These are phyloP conservation scores for Fusarium camptoceras DNA, from an alignment of 2,329 filamentous ascomycete genomes.

Conservation along the genomic window DNA sequence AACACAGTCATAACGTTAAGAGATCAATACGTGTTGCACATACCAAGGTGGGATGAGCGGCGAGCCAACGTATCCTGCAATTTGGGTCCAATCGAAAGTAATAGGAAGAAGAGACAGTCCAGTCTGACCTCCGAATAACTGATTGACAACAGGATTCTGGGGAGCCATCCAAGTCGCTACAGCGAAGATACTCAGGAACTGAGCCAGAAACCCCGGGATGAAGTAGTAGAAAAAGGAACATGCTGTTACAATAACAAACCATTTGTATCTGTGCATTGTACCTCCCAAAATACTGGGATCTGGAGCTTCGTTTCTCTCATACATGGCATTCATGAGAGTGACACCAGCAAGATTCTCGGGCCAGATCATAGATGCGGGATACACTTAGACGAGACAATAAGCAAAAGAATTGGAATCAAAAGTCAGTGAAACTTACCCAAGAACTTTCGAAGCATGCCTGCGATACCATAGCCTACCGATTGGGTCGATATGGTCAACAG, in stretches of 20 bases:
- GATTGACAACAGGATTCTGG: conserved; percentile 75
- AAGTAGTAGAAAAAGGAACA: conserved; percentile 74
- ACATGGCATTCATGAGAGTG: conserved; percentile 78
- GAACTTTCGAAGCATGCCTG: conserved; percentile 74
- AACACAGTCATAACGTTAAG: background rate
- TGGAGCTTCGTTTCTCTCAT: conserved; percentile 66
- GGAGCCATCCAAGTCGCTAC: conserved; percentile 79
- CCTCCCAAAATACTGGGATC: conserved; percentile 70
- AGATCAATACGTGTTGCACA: conserved; percentile 29
- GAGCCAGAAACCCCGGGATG: conserved; percentile 75
- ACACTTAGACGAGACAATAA: conserved; percentile 56
- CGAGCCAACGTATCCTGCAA: conserved; percentile 75
- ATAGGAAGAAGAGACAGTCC: conserved; percentile 77
- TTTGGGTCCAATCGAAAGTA: conserved; percentile 82
- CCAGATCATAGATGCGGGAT: conserved; percentile 80
- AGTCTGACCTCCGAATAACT: conserved; percentile 76
- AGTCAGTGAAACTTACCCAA: conserved; percentile 58
- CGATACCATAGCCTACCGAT: conserved; percentile 76
- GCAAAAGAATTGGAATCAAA: background rate
- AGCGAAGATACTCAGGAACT: conserved; percentile 77
- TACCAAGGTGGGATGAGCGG: conserved; percentile 77
- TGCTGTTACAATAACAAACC: conserved; percentile 70
- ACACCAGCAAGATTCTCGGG: conserved; percentile 74
- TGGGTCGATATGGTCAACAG: conserved; percentile 76
- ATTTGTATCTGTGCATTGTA: conserved; percentile 72